Evolutionary conservation across 257 asterid species (phyloP), one percentile per base, ranked within the genome.

Genomic region (Coffea canephora): DNA sequence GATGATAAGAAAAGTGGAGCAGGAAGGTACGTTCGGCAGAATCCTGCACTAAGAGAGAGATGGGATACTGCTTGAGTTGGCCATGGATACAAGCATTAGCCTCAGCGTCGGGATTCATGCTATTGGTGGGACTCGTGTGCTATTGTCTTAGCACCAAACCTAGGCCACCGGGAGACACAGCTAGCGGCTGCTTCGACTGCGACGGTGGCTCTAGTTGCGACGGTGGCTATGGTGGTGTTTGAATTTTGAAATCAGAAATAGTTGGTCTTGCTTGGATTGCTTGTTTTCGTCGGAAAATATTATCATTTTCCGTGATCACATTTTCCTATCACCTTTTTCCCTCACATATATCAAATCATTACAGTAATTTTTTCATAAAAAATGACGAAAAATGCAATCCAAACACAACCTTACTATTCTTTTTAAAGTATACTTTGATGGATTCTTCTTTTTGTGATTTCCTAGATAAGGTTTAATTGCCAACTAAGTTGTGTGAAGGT

Each of bases 81-180:
- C 78, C 45, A 55, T 55, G 25, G 64, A 18, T 55, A 55, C 41
- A 77, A 9, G 80, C 80, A 2, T 39, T 84, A 55, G 77, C 79
- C 57, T 34, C 69, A 25, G 80, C 25, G 25, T 77, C 82, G 61
- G 61, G 83, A 1, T 49, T 84, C 69, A 84, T 84, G 69, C 55
- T 84, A 34, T 2, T 80, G 16, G 15, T 84, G 15, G 82, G 87
- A 57, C 80, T 84, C 14, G 2, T 80, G 3, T 84, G 84, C 77
- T 81, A 82, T 59, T 84, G 84, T 49, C 55, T 77, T n/a, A 80
- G 74, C 64, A 74, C 66, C 80, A 77, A 76, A 16, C 73, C 87
- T 16, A 75, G 74, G 39, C 57, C 70, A 18, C 87, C 62, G 25
- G 80, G 71, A 27, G 84, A 77, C 25, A 19, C 64, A 55, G 64